These are phyloP conservation scores for Hordeum pubiflorum DNA, from an alignment of 202 grass and related monocot species.

Conservation along the genomic window DNA sequence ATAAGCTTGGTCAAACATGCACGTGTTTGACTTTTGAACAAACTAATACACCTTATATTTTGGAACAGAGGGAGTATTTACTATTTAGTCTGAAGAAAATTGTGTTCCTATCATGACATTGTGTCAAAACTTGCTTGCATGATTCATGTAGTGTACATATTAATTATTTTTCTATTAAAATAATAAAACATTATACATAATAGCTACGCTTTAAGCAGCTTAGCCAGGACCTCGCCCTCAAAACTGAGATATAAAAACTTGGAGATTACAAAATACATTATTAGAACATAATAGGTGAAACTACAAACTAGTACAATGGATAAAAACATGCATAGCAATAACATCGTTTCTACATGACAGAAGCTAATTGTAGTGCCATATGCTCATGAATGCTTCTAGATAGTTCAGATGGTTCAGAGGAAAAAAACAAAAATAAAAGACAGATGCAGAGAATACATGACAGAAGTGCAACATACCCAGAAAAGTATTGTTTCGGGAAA, in stretches of 20 bases:
- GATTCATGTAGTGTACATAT: neutral
- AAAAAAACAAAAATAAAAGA: neutral
- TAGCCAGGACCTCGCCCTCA: neutral
- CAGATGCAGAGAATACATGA: neutral
- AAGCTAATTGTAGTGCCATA: neutral
- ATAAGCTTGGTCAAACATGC: no score
- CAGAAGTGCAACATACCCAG: constrained; percentile 15
- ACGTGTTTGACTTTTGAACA: no score
- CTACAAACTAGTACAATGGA: constrained; percentile 9
- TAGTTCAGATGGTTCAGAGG: neutral
- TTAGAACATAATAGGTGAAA: neutral
- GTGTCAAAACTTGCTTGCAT: neutral
- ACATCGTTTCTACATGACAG: neutral
- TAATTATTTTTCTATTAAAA: neutral
- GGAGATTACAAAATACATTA: neutral
- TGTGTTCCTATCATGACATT: neutral
- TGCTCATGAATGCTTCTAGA: constrained; percentile 13
- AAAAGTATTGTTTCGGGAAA: constrained; percentile 67
- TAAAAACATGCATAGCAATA: constrained; percentile 11
- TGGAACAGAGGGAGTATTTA: no score
- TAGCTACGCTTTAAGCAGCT: neutral
- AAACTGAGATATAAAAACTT: neutral
- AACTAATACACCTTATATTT: no score
- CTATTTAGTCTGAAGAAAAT: neutral
- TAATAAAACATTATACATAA: neutral